Evolutionary conservation across 345 rosid genomes (phyloP), one percentile per base, ranked within the genome.

Genomic region (Eucalyptus tenuipes): DNA sequence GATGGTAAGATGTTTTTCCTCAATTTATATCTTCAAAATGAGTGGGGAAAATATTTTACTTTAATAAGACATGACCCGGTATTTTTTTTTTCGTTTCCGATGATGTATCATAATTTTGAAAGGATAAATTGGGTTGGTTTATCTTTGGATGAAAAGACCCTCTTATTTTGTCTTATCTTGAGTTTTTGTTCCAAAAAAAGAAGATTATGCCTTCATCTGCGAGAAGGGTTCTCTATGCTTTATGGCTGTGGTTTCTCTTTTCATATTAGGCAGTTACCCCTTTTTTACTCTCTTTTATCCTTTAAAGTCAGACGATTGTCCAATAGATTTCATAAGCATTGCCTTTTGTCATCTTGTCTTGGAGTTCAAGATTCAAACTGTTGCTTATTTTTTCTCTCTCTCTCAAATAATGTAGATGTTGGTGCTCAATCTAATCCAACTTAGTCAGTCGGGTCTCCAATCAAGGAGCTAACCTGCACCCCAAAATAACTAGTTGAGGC

Each of bases 61-160:
- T 75, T 75, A 42, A 37, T 75, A 37, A 18, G 15, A 18, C 14
- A 22, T 18, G 25, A 17, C 13, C 25, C 25, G 2, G 20, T 8
- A 3, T 16, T 8, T 16, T 31, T 16, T 16, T 68, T 15, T 68
- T 8, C 11, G 0, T 68, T 9, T 68, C 6, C 0, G 1, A 68
- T 17, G 1, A 17, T 17, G 10, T 0, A n/a, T 64, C 10, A n/a
- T 14, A n/a, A 64, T n/a, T 14, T 64, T n/a, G 10, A 13, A 64
- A n/a, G 40, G 20, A 16, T 7, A 64, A 7, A n/a, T 64, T n/a
- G 75, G 31, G 75, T 7, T 5, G 10, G 10, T 64, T n/a, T 14
- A n/a, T 64, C 20, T 14, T n/a, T 64, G 7, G 71, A 14, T 31
- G 5, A 13, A 24, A 64, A 14, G 33, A 14, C 10, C 29, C 29